These are phyloP conservation scores for Triticum monococcum DNA, from an alignment of 176 grass and related monocot species.

Conservation along the genomic window DNA sequence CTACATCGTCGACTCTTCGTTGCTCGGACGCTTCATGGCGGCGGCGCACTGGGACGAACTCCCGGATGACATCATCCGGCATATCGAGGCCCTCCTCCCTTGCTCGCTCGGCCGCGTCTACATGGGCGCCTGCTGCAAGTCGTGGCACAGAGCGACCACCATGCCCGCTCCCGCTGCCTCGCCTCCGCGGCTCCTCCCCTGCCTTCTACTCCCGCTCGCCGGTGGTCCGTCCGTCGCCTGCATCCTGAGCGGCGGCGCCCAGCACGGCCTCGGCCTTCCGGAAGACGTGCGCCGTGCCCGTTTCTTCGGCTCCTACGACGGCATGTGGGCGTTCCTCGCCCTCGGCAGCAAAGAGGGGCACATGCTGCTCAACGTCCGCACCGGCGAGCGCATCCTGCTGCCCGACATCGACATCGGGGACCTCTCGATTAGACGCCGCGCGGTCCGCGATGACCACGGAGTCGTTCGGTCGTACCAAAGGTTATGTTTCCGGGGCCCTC, in stretches of 20 bases:
- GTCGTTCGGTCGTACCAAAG: not conserved
- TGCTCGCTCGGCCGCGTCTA: not conserved
- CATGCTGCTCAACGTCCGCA: not conserved
- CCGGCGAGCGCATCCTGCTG: not conserved
- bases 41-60: not conserved
- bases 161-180: not conserved
- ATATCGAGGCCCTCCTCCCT: not conserved
- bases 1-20: no score
- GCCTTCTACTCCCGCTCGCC: not conserved
- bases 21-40: not conserved
- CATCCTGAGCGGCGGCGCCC: not conserved
- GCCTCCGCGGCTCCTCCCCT: not conserved
- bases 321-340: constrained; percentile 3
- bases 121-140: not conserved
- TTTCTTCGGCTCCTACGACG: not conserved
- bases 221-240: not conserved
- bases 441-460: not conserved
- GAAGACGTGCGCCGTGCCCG: not conserved
- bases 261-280: not conserved
- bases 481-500: not conserved
- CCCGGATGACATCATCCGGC: not conserved
- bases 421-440: not conserved
- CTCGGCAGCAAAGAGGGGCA: not conserved
- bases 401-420: not conserved
- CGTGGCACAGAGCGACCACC: not conserved